Evolutionary conservation across 176 grass and related monocot species (phyloP), one percentile per base, ranked within the genome.

Genomic region (Musa schizocarpa): DNA sequence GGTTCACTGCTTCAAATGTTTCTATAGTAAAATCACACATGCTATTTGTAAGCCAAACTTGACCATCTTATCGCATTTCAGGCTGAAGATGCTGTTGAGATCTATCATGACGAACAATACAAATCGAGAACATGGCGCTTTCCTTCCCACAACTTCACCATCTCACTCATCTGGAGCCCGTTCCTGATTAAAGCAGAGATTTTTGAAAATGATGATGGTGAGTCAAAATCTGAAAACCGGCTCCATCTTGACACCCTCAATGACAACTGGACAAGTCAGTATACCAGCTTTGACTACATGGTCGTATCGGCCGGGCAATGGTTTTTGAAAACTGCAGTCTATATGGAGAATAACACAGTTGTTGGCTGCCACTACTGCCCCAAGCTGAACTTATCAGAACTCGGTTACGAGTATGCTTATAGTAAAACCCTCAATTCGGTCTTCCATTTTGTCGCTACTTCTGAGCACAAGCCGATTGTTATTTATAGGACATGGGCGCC

Each of bases 401-500:
- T 97, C 29, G 87, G 90, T 8, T 81, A 83, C 50, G 88, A 93
- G 68, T 81, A 88, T 63, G 68, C 87, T 8, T 97, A 97, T 43
- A 76, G 19, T 9, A 93, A 74, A 76, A 79, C 77, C 77, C 81
- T 97, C 16, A 80, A 90, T 80, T 65, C 77, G 8, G 74, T 87
- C 50, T 87, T 92, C 73, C 85, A 57, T 50, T 89, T 92, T 81
- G 73, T 93, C 77, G 53, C 68, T 43, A 76, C 67, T 1, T 52
- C 78, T 19, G 29, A 83, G 65, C 85, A 85, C 77, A 93, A 88
- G 53, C 89, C 89, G 13, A 56, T 88, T 22, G 78, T 93, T 68
- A 65, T 97, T 17, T 97, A 88, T 79, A 86, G 94, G 65, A 97
- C 90, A 2, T 97, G 94, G 94, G 76, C 94, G 2, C 90, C 94